These are phyloP conservation scores for Neofusicoccum laricinum DNA, from an alignment of 2,329 filamentous ascomycete species.

Conservation along the genomic window DNA sequence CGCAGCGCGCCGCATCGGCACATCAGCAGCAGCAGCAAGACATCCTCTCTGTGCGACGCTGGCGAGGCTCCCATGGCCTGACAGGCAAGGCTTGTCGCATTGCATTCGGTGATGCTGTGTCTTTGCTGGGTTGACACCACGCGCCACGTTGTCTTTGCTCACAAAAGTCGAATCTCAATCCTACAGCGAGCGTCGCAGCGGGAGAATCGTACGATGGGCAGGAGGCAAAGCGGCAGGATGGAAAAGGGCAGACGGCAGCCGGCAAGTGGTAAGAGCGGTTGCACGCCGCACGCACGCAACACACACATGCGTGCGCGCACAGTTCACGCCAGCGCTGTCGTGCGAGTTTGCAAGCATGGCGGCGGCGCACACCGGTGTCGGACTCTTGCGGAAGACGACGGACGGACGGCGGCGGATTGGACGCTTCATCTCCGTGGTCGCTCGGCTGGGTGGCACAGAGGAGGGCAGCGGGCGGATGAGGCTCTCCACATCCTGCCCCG, in stretches of 20 bases:
- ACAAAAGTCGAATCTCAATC: not conserved
- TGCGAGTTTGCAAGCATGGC: not conserved
- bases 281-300: not conserved
- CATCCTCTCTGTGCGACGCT: conserved; percentile 4
- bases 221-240: not conserved
- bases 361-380: not conserved
- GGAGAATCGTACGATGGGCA: not conserved
- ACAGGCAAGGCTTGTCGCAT: conserved; percentile 1
- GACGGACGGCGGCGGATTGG: not conserved
- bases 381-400: not conserved
- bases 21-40: conserved; percentile 7
- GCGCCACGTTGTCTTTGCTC: conserved; percentile 10
- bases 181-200: not conserved
- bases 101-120: not conserved
- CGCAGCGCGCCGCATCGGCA: conserved; percentile 1
- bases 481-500: not conserved
- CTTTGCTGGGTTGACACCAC: not conserved
- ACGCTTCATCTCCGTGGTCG: conserved; percentile 1
- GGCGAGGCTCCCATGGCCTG: conserved; percentile 1
- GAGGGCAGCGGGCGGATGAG: not conserved
- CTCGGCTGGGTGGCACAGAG: not conserved
- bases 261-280: conserved; percentile 2
- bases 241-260: not conserved
- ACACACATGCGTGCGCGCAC: too few species aligned
- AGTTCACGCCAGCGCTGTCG: not conserved